These are phyloP conservation scores for Cicer pinnatifidum DNA, from an alignment of 306 rosid genomes.

Conservation along the genomic window DNA sequence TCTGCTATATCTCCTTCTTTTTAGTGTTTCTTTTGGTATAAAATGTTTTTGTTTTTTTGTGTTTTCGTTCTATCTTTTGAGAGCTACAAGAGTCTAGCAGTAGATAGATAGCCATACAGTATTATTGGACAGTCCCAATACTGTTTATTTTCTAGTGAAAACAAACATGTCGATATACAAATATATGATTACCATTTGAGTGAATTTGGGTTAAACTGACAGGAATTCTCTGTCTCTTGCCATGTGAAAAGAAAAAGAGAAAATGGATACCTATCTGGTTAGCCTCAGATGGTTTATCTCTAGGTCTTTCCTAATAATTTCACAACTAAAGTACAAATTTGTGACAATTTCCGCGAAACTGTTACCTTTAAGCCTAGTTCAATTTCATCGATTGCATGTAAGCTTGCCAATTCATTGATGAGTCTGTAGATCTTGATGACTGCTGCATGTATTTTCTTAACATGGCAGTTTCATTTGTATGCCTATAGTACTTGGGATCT, in stretches of 20 bases:
- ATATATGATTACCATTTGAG: not conserved
- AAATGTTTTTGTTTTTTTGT: not conserved
- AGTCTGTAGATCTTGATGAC: slow-evolving; percentile 10
- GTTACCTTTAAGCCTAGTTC: slow-evolving; percentile 8
- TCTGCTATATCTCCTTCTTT: slow-evolving; percentile 7
- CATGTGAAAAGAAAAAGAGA: not conserved
- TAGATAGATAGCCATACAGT: not conserved
- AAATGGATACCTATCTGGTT: not conserved
- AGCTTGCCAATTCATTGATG: not conserved
- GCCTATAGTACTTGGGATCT: not conserved
- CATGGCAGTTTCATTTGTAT: not conserved
- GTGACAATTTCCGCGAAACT: not conserved
- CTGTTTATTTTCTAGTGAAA: not conserved
- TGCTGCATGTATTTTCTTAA: not conserved
- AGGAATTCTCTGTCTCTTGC: not conserved
- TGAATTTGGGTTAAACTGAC: not conserved
- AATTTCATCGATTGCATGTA: not conserved
- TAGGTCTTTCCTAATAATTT: too few species aligned
- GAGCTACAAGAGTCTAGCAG: slow-evolving; percentile 30
- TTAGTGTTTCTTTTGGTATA: not conserved
- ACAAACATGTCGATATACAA: not conserved
- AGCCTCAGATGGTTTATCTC: not conserved
- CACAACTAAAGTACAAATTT: not conserved
- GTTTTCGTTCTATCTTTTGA: slow-evolving; percentile 32
- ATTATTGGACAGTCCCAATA: slow-evolving; percentile 1